phyloP scores from a whole-genome alignment of 2,329 filamentous ascomycete species.

The Venturia aucupariae region DNA sequence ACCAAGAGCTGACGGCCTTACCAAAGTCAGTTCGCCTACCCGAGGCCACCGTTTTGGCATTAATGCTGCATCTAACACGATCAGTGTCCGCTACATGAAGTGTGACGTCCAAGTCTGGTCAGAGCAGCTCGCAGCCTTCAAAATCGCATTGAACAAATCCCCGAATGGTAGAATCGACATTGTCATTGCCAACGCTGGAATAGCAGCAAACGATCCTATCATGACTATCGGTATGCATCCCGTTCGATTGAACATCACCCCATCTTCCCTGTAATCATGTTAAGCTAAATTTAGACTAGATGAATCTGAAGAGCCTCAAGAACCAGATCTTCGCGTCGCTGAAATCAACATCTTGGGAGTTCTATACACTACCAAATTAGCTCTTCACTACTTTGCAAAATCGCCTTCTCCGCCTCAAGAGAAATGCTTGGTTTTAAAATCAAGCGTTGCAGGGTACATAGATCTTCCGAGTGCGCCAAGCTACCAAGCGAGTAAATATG shows the following conservation, averaged over 20 bases:
- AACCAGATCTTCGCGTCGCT: conserved; percentile 35
- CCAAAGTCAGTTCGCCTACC: conserved; percentile 1
- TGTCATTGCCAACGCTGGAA: conserved; percentile 42
- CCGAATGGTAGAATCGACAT: conserved; percentile 35
- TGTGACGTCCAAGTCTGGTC: conserved; percentile 38
- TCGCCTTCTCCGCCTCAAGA: neutral
- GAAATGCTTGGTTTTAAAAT: conserved; percentile 14
- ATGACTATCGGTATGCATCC: conserved; percentile 28
- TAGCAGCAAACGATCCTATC: conserved; percentile 30
- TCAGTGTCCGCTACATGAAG: conserved; percentile 26
- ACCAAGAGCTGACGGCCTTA: conserved; percentile 2
- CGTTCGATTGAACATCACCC: too few species aligned
- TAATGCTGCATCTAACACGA: neutral
- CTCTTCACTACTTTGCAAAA: conserved; percentile 35
- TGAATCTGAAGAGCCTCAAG: conserved; percentile 14
- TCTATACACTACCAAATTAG: conserved; percentile 39
- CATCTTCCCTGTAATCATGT: conserved; percentile 5
- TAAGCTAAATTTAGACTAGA: conserved; percentile 19
- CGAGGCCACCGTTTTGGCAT: neutral
- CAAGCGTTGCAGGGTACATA: conserved; percentile 12
- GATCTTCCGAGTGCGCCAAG: neutral
- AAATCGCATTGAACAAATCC: conserved; percentile 29
- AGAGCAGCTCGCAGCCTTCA: conserved; percentile 34
- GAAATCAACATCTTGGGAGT: conserved; percentile 35
- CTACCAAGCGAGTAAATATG: conserved; percentile 13